Evolutionary conservation across 371 early-diverging fungal genomes (phyloP).

Genomic region (Smittium mucronatum): DNA sequence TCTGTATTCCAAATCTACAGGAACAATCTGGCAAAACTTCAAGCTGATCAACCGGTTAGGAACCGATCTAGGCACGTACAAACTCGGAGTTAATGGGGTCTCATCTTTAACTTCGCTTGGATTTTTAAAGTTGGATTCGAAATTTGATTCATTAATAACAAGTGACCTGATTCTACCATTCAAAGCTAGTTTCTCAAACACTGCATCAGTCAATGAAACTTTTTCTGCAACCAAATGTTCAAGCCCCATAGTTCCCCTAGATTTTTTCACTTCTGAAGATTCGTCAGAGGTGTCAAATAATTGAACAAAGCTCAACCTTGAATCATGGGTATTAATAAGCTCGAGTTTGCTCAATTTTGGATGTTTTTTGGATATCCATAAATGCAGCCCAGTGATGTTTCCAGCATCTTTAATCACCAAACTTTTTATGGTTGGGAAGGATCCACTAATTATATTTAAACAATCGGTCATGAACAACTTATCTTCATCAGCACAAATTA

Average conservation of each 20-base stretch:
- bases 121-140: background rate
- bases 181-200: background rate
- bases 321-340: background rate
- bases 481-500: background rate
- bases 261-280: background rate
- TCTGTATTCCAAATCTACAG: background rate
- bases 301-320: background rate
- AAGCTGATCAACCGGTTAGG: background rate
- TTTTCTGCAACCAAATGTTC: background rate
- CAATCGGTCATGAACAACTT: background rate
- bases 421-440: background rate
- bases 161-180: background rate
- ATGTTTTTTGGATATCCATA: background rate
- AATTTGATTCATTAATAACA: background rate
- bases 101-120: background rate
- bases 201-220: background rate
- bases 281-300: background rate
- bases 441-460: background rate
- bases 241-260: background rate
- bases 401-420: background rate
- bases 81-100: too few species aligned
- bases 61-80: background rate
- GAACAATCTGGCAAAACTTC: background rate
- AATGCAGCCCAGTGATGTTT: background rate
- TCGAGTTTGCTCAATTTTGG: background rate